Evolutionary conservation across 176 grass and related monocot genomes (phyloP).

Genomic region (Phyllostachys edulis): DNA sequence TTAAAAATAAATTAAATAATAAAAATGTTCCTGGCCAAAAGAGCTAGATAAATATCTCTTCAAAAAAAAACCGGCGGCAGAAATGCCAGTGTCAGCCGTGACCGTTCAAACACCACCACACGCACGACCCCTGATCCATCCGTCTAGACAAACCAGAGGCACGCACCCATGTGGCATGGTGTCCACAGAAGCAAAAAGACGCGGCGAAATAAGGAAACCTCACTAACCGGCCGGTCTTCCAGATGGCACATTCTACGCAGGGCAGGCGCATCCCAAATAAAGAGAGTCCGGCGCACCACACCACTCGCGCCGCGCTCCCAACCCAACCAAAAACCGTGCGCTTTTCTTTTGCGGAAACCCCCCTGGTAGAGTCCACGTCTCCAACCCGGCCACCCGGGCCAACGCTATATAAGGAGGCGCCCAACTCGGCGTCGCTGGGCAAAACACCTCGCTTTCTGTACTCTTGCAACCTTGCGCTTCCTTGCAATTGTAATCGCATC

Average conservation of each 20-base stretch:
- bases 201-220: neutral
- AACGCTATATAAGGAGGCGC: slow-evolving; percentile 46
- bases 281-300: no score
- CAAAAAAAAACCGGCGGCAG: no score
- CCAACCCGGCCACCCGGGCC: neutral
- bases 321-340: neutral
- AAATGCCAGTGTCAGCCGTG: neutral
- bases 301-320: neutral
- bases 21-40: no score
- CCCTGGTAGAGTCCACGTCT: neutral
- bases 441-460: slow-evolving; percentile 35
- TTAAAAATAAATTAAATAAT: no score
- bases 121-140: neutral
- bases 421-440: slow-evolving; percentile 35
- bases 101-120: slow-evolving; percentile 26
- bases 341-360: slow-evolving; percentile 3
- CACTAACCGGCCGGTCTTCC: neutral
- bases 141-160: neutral
- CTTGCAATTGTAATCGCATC: neutral
- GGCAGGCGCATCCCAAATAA: neutral
- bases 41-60: no score
- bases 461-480: neutral
- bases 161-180: no score
- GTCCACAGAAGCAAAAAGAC: neutral
- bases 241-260: slow-evolving; percentile 2